Evolutionary conservation across 2,329 filamentous ascomycete species (phyloP), one percentile per base, ranked within the genome.

Genomic region (Monilinia fructicola): DNA sequence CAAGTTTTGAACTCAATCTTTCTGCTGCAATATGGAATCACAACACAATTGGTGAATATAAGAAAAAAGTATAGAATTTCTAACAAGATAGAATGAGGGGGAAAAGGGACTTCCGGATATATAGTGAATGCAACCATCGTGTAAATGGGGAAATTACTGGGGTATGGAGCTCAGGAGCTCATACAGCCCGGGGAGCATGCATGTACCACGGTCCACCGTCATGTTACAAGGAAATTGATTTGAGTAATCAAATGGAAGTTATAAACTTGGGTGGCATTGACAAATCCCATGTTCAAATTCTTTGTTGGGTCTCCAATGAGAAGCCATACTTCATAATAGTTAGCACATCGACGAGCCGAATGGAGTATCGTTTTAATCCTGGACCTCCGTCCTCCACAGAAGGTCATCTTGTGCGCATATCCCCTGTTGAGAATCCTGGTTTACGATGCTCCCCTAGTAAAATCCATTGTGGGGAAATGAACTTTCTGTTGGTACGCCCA

Each of bases 391-490:
- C 26, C 31, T 46, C 55, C 40, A 59, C 26, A 18, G 6, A 14
- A 16, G 16, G 40, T 7, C 31, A 35, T 7, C 31, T 35, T 35
- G 6, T 35, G 31, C 31, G 31, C 31, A 35, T 35, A 7, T 35
- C 5, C 31, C 31, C 31, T 35, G 31, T 35, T 35, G 31, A 35
- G 31, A 35, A 35, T 6, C 31, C 31, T 35, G 31, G 31, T 35
- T 35, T 35, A 35, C 31, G 31, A 35, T 35, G 31, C 31, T 35
- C 31, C 31, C 40, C 40, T 42, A 16, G 40, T 42, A 42, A 42
- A 42, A 42, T 46, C 18, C 55, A 59, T 59, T 59, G 55, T 59
- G 55, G 55, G 55, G 55, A 59, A 35, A 59, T 23, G 40, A 46
- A 31, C 28, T 23, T 35, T 4, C 14, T 23, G 18, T 40, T 40